phyloP scores from a whole-genome alignment of 768 basidiomycete species.

The Leucogyrophana mollusca region DNA sequence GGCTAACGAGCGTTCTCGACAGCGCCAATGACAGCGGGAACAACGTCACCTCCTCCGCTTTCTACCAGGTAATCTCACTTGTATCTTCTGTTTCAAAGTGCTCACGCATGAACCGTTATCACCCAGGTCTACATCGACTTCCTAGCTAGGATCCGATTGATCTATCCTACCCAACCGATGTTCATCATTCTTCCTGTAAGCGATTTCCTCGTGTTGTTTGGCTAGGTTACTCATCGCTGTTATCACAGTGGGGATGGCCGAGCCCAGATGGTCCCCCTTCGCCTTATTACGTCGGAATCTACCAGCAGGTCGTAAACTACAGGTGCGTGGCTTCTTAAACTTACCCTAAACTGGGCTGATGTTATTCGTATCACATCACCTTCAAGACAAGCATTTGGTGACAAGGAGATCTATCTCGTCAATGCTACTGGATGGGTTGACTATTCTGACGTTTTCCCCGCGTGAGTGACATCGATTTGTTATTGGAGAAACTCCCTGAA shows the following conservation, averaged over 20 bases:
- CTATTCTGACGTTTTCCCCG: slow-evolving; percentile 48
- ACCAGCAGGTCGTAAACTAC: slow-evolving; percentile 43
- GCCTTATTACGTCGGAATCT: slow-evolving; percentile 48
- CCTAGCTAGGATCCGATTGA: slow-evolving; percentile 39
- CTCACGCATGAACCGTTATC: neutral
- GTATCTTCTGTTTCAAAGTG: neutral
- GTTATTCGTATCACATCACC: neutral
- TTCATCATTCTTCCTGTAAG: slow-evolving; percentile 55
- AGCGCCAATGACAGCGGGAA: slow-evolving; percentile 60
- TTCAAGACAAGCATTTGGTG: slow-evolving; percentile 38
- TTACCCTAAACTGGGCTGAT: neutral
- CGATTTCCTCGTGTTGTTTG: neutral
- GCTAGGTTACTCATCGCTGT: neutral
- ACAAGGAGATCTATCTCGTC: slow-evolving; percentile 49
- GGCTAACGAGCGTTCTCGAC: neutral
- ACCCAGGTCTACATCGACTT: slow-evolving; percentile 47
- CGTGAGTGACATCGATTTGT: slow-evolving; percentile 22
- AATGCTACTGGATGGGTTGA: slow-evolving; percentile 58
- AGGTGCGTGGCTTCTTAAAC: slow-evolving; percentile 23
- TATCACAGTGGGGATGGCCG: slow-evolving; percentile 54
- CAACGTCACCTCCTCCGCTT: slow-evolving; percentile 41
- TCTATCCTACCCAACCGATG: slow-evolving; percentile 45
- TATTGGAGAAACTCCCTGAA: neutral
- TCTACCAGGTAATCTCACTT: slow-evolving; percentile 36
- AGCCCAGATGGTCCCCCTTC: slow-evolving; percentile 42